A percentile compares a stretch with the other conserved stretches of the same genome.
Evolutionary conservation across 2,329 filamentous ascomycete genomes (phyloP).

Genomic region (Colletotrichum euphorbiae): DNA sequence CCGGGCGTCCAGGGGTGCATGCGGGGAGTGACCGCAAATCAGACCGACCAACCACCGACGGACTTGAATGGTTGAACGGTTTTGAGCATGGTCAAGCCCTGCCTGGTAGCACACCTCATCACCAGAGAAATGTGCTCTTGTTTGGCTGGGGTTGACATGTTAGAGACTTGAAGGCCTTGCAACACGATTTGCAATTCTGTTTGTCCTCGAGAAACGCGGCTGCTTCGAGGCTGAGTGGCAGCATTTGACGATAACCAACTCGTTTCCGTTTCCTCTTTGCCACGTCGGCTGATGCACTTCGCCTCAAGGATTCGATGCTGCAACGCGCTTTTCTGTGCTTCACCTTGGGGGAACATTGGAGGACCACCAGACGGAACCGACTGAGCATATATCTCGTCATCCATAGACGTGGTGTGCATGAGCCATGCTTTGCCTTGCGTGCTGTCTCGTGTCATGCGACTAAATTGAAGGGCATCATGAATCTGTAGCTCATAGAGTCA

Average conservation of each 20-base stretch:
- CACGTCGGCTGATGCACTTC: conserved; percentile 24
- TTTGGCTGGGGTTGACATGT: background rate
- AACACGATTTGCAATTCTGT: conserved; percentile 30
- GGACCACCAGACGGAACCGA: background rate
- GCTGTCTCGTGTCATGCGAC: background rate
- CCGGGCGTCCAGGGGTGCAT: background rate
- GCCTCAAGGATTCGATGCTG: background rate
- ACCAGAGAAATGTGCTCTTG: background rate
- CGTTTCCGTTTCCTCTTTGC: conserved; percentile 17
- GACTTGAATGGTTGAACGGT: too few species aligned
- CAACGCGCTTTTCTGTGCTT: background rate
- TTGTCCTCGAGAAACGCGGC: conserved; percentile 20
- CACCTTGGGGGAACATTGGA: background rate
- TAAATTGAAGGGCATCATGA: conserved; percentile 2
- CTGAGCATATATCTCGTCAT: conserved; percentile 1
- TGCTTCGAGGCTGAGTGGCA: background rate
- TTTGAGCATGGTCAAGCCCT: conserved; percentile 7
- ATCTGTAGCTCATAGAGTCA: background rate
- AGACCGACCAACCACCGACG: background rate
- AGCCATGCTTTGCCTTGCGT: conserved; percentile 4
- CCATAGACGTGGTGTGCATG: conserved; percentile 2
- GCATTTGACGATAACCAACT: background rate
- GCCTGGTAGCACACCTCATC: background rate
- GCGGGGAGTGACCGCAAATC: background rate
- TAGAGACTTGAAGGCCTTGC: conserved; percentile 8